A percentile compares a stretch with the other conserved stretches of the same genome.
Conservation (phyloP, 345 rosid genomes). For the Euphorbia pulcherrima region DNA sequence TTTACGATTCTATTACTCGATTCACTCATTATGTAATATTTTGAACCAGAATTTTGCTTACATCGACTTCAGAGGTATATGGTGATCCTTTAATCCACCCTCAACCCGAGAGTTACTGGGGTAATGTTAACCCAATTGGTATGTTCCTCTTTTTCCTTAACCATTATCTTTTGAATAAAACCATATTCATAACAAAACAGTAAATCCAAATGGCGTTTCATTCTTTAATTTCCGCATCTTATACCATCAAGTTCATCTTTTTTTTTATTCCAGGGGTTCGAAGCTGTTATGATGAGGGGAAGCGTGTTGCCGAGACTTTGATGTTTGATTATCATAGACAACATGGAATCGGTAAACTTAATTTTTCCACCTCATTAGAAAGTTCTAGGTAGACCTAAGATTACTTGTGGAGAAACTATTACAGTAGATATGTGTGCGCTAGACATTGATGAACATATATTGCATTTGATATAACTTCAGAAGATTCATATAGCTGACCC, state of each 20-base stretch:
- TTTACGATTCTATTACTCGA: neutral
- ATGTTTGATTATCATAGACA: conserved; percentile 99
- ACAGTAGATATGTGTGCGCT: no score
- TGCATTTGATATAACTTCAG: no score
- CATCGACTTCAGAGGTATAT: conserved; percentile 94
- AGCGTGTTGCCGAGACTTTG: conserved; percentile 95
- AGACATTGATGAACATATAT: no score
- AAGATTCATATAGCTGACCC: no score
- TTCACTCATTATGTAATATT: conserved; percentile 6
- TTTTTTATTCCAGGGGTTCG: conserved; percentile 55
- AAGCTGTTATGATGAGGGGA: conserved; percentile 97
- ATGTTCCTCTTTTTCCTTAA: conserved; percentile 14
- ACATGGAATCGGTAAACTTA: conserved; percentile 70
- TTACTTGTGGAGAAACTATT: no score
- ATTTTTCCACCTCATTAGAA: conserved; percentile 14
- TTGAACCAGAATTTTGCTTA: conserved; percentile 74
- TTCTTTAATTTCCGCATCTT: neutral
- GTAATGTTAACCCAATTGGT: conserved; percentile 96
- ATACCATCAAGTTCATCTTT: conserved; percentile 1
- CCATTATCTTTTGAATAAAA: neutral
- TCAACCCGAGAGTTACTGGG: conserved; percentile 95
- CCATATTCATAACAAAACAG: neutral
- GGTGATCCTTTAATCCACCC: conserved; percentile 96
- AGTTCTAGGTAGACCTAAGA: no score
- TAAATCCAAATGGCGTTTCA: neutral